Conservation (phyloP, 2,329 filamentous ascomycete genomes). For the Albophoma yamanashiensis region DNA sequence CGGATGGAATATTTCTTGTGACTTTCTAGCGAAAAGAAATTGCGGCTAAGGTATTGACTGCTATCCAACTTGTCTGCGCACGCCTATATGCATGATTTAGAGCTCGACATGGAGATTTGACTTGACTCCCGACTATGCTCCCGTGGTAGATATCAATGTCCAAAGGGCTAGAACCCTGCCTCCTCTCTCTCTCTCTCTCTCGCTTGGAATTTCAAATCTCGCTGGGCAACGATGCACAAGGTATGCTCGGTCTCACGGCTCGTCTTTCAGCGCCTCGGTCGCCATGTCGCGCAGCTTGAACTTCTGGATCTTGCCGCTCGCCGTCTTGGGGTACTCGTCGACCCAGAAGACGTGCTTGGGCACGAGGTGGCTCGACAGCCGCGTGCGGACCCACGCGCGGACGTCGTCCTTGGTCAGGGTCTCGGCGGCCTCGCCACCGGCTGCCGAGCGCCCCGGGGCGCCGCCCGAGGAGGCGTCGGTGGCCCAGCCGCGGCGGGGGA, state of each 20-base stretch:
- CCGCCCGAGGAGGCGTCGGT: constrained; percentile 10
- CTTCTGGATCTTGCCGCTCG: constrained; percentile 95
- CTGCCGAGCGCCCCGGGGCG: constrained; percentile 7
- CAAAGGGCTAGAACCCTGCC: neutral
- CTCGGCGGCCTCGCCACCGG: constrained; percentile 8
- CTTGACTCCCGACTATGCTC: neutral
- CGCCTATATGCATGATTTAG: neutral
- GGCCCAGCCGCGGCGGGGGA: constrained; percentile 29
- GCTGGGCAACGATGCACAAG: too few species aligned
- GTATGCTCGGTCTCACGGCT: neutral
- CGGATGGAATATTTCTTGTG: neutral
- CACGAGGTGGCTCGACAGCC: constrained; percentile 64
- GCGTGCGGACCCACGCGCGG: constrained; percentile 59
- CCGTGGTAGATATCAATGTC: neutral
- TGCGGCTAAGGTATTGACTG: neutral
- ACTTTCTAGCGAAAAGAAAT: neutral
- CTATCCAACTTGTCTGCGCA: neutral
- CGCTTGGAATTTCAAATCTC: neutral
- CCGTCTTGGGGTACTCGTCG: constrained; percentile 81
- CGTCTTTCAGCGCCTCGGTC: constrained; percentile 19
- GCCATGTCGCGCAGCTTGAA: constrained; percentile 69
- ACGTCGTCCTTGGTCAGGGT: constrained; percentile 48
- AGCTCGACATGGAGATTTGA: neutral
- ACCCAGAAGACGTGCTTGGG: constrained; percentile 88
- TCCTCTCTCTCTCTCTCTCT: too few species aligned